Base-by-base conservation (phyloP, 2,329 filamentous ascomycete species). In the Apiospora sp. region DNA sequence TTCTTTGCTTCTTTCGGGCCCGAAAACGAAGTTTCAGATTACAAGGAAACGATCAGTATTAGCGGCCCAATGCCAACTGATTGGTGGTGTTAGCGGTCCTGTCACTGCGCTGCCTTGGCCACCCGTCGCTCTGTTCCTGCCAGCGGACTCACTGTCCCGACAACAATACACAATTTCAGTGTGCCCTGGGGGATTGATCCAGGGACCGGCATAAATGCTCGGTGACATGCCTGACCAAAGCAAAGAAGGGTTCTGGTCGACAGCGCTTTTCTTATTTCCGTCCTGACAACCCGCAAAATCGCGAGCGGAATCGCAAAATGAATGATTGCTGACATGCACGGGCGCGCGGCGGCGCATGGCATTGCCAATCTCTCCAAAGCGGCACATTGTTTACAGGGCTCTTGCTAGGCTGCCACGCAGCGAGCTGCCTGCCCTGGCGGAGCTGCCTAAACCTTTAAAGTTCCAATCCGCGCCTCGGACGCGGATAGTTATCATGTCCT, bases 401-500 rank as follows among this genome's bases (percentile, higher is more conserved):
- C 7, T 41, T 41, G 14, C 43, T 44, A 14, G 12, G 43, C 43
- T 41, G 37, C 37, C 37, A n/a, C n/a, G n/a, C n/a, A n/a, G n/a
- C n/a, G n/a, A n/a, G n/a, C n/a, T n/a, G n/a, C n/a, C n/a, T n/a
- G n/a, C n/a, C n/a, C n/a, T 41, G 10, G 37, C 37, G 8, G 37
- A 12, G 13, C 13, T 14, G 43, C 43, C 37, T 58, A 34, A 58
- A 58, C 54, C 27, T 58, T 22, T 30, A 30, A 30, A 30, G 27
- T 30, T 30, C 27, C 27, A 30, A 30, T 30, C 54, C 13, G 2
- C 8, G 27, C 27, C 27, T 34, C 54, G 54, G 54, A 58, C 27
- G 27, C 54, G 54, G 54, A 58, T 34, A 58, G 54, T 58, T 58
- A 19, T 22, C 54, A 34, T 34, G 54, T 58, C 54, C 54, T 58